Conservation (phyloP, 2,329 filamentous ascomycete species). For the Hypoxylon sp. region DNA sequence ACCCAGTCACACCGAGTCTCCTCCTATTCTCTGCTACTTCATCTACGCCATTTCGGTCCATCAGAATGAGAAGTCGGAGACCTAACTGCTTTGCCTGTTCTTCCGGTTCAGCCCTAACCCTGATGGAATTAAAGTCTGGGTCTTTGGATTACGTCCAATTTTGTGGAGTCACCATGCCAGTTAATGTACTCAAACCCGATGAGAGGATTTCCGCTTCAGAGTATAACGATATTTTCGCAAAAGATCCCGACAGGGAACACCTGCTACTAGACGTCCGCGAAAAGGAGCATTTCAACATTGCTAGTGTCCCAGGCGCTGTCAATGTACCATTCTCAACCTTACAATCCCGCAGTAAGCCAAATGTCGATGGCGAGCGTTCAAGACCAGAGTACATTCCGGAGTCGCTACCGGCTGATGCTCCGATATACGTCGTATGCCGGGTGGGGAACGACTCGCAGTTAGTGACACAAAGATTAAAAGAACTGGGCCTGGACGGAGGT, state of each 20-base stretch:
- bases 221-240: slow-evolving; percentile 55
- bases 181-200: slow-evolving; percentile 64
- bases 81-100: slow-evolving; percentile 81
- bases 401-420: slow-evolving; percentile 52
- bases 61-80: slow-evolving; percentile 76
- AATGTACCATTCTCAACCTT: slow-evolving; percentile 75
- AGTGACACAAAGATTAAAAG: slow-evolving; percentile 70
- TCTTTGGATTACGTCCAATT: slow-evolving; percentile 86
- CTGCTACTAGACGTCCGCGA: slow-evolving; percentile 85
- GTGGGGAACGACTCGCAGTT: slow-evolving; percentile 83
- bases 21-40: slow-evolving; percentile 59
- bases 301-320: slow-evolving; percentile 76
- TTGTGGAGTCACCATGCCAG: slow-evolving; percentile 70
- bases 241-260: slow-evolving; percentile 47
- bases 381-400: slow-evolving; percentile 51
- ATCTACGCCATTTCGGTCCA: slow-evolving; percentile 69
- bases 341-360: slow-evolving; percentile 43
- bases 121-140: slow-evolving; percentile 68
- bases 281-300: slow-evolving; percentile 83
- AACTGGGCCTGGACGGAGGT: slow-evolving; percentile 61
- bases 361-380: slow-evolving; percentile 29
- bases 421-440: slow-evolving; percentile 77
- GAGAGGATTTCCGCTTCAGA: slow-evolving; percentile 74
- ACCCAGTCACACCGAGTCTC: slow-evolving; percentile 46
- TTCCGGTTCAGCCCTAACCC: slow-evolving; percentile 66